Evolutionary conservation across 1,284 basidiomycete genomes (phyloP), one percentile per base, ranked within the genome.

Genomic region (Fomitopsis schrenkii): DNA sequence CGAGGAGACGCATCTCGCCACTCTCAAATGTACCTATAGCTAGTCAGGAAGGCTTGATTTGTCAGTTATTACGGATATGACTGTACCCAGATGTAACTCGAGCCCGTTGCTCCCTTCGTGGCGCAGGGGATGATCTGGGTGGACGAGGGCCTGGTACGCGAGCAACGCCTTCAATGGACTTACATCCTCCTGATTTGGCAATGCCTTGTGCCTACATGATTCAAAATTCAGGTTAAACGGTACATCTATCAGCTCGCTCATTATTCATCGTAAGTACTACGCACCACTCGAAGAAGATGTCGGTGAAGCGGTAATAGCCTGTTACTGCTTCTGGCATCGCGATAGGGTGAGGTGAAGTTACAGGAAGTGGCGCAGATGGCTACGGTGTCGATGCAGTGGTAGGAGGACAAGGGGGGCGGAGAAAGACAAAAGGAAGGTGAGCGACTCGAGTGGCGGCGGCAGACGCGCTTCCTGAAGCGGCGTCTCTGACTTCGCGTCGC

Each of bases 261-360:
- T 22, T 22, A 22, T 22, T 22, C 8, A 33, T 5, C 30, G 1
- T 33, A 14, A 3, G 57, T 42, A 17, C 50, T 36, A 62, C 65
- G 44, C 54, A 87, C 88, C 89, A 91, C 71, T 90, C 79, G 56
- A 85, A 91, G 80, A 84, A 87, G 55, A 93, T 87, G 72, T 93
- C 90, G 0, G 89, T 90, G 71, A 87, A 92, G 55, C 90, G 78
- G 71, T 92, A 93, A 70, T 88, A 93, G 3, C 91, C 91, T 64
- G 81, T 84, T 50, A 87, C 72, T 3, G 83, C 77, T 15, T 79
- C 48, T 9, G 61, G n/a, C 53, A 59, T 59, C 22, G 26, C 22
- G 10, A 3, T 30, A 30, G 33, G 6, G n/a, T 45, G 28, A 42
- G 58, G 15, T 33, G 58, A 33, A 14, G 35, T 40, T 15, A 12